Evolutionary conservation across 345 rosid species (phyloP).

Genomic region (Salix brachista): DNA sequence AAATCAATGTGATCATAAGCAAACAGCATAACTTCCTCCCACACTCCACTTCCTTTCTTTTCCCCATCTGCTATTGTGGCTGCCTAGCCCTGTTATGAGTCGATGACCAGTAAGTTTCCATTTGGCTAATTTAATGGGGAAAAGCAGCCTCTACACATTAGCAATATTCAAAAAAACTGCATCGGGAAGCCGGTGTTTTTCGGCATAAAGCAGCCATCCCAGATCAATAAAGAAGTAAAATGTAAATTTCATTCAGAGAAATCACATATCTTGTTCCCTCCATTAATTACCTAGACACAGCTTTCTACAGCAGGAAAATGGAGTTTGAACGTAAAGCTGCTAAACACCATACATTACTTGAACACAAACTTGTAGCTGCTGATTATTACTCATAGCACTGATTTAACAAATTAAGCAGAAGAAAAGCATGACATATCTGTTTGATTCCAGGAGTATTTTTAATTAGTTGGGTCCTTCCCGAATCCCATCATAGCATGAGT

Average conservation of each 20-base stretch:
- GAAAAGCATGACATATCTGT: neutral
- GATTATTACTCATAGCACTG: neutral
- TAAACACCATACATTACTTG: neutral
- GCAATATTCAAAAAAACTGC: too few relatives aligned
- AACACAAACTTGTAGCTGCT: neutral
- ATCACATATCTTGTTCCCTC: neutral
- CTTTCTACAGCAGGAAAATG: neutral
- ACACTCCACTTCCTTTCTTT: neutral
- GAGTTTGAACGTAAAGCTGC: neutral
- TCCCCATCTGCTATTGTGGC: neutral
- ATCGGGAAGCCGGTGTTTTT: neutral
- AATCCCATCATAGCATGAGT: slow-evolving; percentile 93
- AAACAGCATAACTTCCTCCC: neutral
- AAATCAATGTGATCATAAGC: neutral
- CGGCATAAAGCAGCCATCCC: neutral
- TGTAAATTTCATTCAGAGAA: neutral
- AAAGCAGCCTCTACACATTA: too few relatives aligned
- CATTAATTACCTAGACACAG: neutral
- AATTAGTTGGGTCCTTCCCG: slow-evolving; percentile 65
- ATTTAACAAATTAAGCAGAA: neutral
- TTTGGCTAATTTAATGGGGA: neutral
- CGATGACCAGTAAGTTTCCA: neutral
- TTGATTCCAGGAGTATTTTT: neutral
- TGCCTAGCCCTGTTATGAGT: neutral
- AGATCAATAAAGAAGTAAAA: neutral